Base-by-base conservation (phyloP, 2,329 filamentous ascomycete genomes). In the Phialocephala subalpina region DNA sequence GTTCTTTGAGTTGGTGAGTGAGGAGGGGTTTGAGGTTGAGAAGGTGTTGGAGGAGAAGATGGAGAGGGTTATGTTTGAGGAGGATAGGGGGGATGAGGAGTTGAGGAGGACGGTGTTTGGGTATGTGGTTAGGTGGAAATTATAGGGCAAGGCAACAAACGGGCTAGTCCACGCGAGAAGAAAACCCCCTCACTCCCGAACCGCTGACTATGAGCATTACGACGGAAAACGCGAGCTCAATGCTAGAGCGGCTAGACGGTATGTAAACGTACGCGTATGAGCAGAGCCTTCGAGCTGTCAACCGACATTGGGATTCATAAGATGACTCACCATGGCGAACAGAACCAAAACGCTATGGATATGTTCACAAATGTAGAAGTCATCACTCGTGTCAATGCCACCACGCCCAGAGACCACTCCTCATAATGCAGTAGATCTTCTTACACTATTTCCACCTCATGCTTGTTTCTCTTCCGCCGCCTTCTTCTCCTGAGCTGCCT, bases 31-130 rank as follows among this genome's bases (percentile, higher is more conserved):
- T 67, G 79, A 80, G 18, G 94, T 97, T 2, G 89, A 90, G 69
- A 93, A 95, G 81, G 84, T 97, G 38, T 82, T 94, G 57, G 93
- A 97, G 79, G 87, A 90, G 77, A 87, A 90, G 73, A 89, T 97
- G 88, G 93, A 95, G 40, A 90, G 90, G 76, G 91, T 94, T 69
- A 88, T 98, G 82, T 97, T 98, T 79, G 92, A 94, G 74, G 86
- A 94, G 72, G 94, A 97, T 76, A 91, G 90, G 18, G 95, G 95
- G 42, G 93, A 97, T 78, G 87, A 95, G 79, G 85, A 89, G 69
- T 82, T 97, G 65, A 87, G 93, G 70, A 90, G 92, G 77, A 97
- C 92, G 8, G 93, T 97, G 14, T 77, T 76, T 72, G 76, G 76
- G 9, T 77, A 67, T 64, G 71, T 72, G 52, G 70, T 77, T 25